phyloP scores from a whole-genome alignment of 345 rosid genomes.

The Citrus sp. region DNA sequence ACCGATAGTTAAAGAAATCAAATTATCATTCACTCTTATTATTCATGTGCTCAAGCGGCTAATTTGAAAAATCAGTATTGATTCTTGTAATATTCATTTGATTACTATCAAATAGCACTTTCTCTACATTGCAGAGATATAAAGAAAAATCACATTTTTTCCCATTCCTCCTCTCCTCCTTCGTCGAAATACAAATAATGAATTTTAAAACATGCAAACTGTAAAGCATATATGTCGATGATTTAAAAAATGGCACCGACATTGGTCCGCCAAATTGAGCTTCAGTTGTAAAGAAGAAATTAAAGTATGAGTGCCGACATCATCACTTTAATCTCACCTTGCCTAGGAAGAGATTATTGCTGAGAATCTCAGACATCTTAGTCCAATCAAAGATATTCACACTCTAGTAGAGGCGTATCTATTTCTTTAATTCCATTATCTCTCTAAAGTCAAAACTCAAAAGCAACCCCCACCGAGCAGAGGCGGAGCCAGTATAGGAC shows the following conservation, averaged over 20 bases:
- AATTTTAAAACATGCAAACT: not conserved
- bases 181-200: too few relatives aligned
- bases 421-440: conserved; percentile 1
- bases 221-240: not conserved
- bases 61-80: too few relatives aligned
- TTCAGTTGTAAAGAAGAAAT: not conserved
- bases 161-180: too few relatives aligned
- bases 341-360: conserved; percentile 3
- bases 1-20: too few relatives aligned
- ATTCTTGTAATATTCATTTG: too few relatives aligned
- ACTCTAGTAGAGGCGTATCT: not conserved
- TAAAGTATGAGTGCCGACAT: not conserved
- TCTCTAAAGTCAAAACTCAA: not conserved
- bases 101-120: too few relatives aligned
- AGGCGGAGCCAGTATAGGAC: too few relatives aligned
- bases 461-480: too few relatives aligned
- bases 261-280: not conserved
- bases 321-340: not conserved
- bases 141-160: too few relatives aligned
- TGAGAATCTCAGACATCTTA: conserved; percentile 7
- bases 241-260: not conserved
- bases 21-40: too few relatives aligned
- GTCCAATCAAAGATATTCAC: not conserved
- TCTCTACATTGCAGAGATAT: too few relatives aligned
- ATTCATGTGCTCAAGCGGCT: too few relatives aligned